Base-by-base conservation (phyloP, 2,329 filamentous ascomycete genomes). In the Pseudophaeomoniella oleicola region DNA sequence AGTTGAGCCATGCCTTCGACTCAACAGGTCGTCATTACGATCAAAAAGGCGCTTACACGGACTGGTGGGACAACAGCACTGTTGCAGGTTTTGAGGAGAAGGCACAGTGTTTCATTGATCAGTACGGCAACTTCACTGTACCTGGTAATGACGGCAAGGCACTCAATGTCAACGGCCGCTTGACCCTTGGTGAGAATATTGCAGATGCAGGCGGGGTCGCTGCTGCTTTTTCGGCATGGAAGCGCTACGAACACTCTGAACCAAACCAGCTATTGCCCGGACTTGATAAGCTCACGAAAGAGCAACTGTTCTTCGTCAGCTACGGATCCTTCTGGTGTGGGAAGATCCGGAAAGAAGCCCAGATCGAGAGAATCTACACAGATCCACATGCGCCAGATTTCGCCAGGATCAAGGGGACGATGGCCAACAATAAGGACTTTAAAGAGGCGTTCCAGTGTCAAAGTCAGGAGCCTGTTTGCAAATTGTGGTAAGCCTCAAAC, bases 401-500 rank as follows among this genome's bases (percentile, higher is more conserved):
- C 46, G 71, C 72, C 2, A 67, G 79, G 13, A 72, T 78, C 38
- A 48, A 60, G 44, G 75, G 77, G 3, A 76, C 76, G 0, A 71
- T 78, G 59, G 67, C 70, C 1, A 83, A 84, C 48, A 80, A 75
- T 18, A 63, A 66, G 17, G 75, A 73, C 13, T 85, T 84, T 50
- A 68, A 64, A 39, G 71, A 81, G 52, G 73, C 71, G 6, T 84
- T 83, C 53, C 60, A 71, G 33, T 85, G 79, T 50, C 64, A 71
- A 12, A 60, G 59, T 2, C 78, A 75, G 58, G 66, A 81, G 51
- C 78, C 78, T 0, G 71, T 67, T 19, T 84, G 78, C 52, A 71
- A 82, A 56, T 57, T 84, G 39, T 83, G 78, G 78, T 84, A 66
- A 47, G n/a, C n/a, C n/a, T n/a, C n/a, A n/a, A n/a, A n/a, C n/a